Percentiles rank a stretch among this genome's conserved stretches.
phyloP scores from a whole-genome alignment of 306 rosid species.

The Dryas alaskensis region DNA sequence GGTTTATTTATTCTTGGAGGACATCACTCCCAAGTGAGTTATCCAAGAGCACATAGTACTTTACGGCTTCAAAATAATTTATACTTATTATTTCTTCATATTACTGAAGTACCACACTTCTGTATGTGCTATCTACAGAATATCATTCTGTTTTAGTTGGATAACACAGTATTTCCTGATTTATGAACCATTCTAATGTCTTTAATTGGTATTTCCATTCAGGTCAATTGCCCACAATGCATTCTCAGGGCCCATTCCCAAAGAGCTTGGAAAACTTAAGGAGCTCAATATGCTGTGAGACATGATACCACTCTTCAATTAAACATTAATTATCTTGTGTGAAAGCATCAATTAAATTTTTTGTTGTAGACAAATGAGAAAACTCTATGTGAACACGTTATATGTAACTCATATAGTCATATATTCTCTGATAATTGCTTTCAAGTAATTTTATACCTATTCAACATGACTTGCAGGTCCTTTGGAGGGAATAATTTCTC shows the following conservation, averaged over 20 bases:
- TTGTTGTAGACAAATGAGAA: background rate
- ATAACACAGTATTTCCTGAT: no score
- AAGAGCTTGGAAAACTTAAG: conserved; percentile 39
- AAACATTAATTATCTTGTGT: background rate
- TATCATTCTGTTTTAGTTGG: background rate
- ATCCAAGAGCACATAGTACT: no score
- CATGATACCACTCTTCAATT: background rate
- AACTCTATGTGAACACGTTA: background rate
- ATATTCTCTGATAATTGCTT: background rate
- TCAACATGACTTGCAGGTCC: conserved; percentile 13
- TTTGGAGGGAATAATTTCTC: conserved; percentile 30
- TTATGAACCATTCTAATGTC: no score
- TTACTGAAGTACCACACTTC: background rate
- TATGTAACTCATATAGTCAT: background rate
- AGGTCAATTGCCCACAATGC: conserved; percentile 28
- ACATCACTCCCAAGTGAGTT: no score
- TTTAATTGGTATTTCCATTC: background rate
- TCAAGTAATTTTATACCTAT: background rate
- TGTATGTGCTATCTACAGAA: no score
- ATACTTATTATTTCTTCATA: background rate
- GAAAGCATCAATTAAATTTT: background rate
- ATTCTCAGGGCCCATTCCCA: conserved; percentile 31
- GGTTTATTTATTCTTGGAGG: background rate
- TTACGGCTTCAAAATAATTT: no score
- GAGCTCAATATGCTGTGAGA: conserved; percentile 22